These are phyloP conservation scores for Talaromyces pinophilus DNA, from an alignment of 2,329 filamentous ascomycete genomes.

Conservation along the genomic window DNA sequence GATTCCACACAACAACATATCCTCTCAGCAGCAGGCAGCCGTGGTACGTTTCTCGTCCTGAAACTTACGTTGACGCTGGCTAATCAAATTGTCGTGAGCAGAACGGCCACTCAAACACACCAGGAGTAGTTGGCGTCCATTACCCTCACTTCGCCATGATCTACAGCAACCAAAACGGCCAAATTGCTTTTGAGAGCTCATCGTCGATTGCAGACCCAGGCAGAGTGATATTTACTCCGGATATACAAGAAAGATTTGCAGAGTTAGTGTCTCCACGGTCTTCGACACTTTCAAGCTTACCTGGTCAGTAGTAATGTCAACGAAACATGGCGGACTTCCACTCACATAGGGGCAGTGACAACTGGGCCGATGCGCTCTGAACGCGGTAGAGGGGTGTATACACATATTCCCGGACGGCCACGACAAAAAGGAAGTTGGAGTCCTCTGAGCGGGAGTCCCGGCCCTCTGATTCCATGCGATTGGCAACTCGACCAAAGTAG, in stretches of 20 bases:
- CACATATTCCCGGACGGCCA: constrained; percentile 22
- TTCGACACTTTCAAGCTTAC: constrained; percentile 27
- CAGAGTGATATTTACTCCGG: constrained; percentile 38
- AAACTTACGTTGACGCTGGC: neutral
- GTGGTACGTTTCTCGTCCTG: constrained; percentile 8
- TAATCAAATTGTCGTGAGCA: constrained; percentile 12
- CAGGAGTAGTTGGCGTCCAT: constrained; percentile 26
- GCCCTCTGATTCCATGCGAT: constrained; percentile 23
- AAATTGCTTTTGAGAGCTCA: constrained; percentile 36
- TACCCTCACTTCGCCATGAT: constrained; percentile 42
- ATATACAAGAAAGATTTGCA: constrained; percentile 38
- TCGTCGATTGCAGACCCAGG: constrained; percentile 37
- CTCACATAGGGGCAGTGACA: constrained; percentile 9
- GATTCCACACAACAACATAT: constrained; percentile 25
- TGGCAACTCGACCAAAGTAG: constrained; percentile 25
- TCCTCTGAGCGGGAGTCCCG: constrained; percentile 12
- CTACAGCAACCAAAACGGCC: constrained; percentile 39
- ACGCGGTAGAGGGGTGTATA: constrained; percentile 10
- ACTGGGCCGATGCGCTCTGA: constrained; percentile 12
- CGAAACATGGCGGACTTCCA: neutral
- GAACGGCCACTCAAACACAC: constrained; percentile 27
- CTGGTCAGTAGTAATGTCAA: constrained; percentile 28
- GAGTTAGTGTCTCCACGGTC: constrained; percentile 30
- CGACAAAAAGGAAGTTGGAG: constrained; percentile 28
- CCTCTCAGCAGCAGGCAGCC: constrained; percentile 28